phyloP scores from a whole-genome alignment of 2,329 filamentous ascomycete species.

The Ceratocystis variospora region DNA sequence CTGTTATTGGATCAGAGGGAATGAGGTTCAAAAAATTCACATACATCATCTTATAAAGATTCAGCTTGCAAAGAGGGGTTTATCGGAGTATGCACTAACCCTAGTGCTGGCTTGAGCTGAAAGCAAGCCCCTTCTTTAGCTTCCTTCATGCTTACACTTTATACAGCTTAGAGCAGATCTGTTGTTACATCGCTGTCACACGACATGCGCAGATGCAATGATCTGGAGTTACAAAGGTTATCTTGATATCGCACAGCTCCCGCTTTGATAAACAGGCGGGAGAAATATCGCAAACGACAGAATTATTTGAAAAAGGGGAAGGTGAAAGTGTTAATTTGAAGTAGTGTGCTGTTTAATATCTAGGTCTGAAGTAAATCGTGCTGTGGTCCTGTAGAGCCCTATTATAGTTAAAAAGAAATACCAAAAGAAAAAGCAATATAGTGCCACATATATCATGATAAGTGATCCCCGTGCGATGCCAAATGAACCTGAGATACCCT shows the following conservation, averaged over 20 bases:
- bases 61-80: neutral
- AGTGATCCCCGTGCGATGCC: neutral
- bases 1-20: neutral
- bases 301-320: neutral
- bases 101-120: neutral
- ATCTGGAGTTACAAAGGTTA: neutral
- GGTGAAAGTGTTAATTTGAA: neutral
- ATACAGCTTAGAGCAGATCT: neutral
- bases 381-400: constrained; percentile 5
- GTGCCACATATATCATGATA: neutral
- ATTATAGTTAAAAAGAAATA: neutral
- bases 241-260: neutral
- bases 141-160: neutral
- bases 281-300: neutral
- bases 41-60: neutral
- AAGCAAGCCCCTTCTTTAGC: neutral
- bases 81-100: neutral
- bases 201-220: neutral
- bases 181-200: neutral
- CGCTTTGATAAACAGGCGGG: neutral
- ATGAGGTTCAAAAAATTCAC: neutral
- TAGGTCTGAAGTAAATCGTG: neutral
- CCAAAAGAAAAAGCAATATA: neutral
- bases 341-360: neutral
- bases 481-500: neutral